Percentiles rank a stretch among this genome's conserved stretches.
phyloP scores from a whole-genome alignment of 768 basidiomycete genomes.

The Fomitopsis pulvina region DNA sequence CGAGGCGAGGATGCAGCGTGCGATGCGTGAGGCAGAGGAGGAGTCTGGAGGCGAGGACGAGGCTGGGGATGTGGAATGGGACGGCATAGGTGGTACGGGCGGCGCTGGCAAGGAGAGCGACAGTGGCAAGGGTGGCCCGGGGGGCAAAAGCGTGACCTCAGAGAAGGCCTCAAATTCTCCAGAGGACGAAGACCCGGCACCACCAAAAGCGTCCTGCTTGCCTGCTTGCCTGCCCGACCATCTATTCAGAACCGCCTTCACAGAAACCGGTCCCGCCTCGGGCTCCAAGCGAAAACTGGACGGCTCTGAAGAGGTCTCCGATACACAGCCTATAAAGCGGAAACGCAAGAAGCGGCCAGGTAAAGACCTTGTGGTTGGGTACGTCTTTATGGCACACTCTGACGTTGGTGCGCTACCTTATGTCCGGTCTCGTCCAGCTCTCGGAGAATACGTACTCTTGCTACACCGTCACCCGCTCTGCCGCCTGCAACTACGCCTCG shows the following conservation, averaged over 20 bases:
- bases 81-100: conserved; percentile 10
- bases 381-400: conserved; percentile 16
- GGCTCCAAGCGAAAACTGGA: conserved; percentile 8
- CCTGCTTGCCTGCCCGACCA: conserved; percentile 55
- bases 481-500: conserved; percentile 24
- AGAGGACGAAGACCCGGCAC: not conserved
- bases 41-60: conserved; percentile 20
- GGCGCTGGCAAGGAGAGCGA: conserved; percentile 8
- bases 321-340: conserved; percentile 17
- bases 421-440: not conserved
- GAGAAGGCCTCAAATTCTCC: conserved; percentile 16
- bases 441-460: conserved; percentile 1
- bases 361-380: conserved; percentile 58
- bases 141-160: not conserved
- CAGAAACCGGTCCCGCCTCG: conserved; percentile 18
- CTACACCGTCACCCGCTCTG: conserved; percentile 7
- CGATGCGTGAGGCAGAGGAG: conserved; percentile 35
- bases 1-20: conserved; percentile 32
- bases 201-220: conserved; percentile 1
- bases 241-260: conserved; percentile 53
- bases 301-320: conserved; percentile 20
- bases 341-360: conserved; percentile 20
- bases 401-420: not conserved
- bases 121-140: not conserved
- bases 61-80: conserved; percentile 11